These are phyloP conservation scores for Fusarium sp. DNA, from an alignment of 2,329 filamentous ascomycete genomes.

Conservation along the genomic window DNA sequence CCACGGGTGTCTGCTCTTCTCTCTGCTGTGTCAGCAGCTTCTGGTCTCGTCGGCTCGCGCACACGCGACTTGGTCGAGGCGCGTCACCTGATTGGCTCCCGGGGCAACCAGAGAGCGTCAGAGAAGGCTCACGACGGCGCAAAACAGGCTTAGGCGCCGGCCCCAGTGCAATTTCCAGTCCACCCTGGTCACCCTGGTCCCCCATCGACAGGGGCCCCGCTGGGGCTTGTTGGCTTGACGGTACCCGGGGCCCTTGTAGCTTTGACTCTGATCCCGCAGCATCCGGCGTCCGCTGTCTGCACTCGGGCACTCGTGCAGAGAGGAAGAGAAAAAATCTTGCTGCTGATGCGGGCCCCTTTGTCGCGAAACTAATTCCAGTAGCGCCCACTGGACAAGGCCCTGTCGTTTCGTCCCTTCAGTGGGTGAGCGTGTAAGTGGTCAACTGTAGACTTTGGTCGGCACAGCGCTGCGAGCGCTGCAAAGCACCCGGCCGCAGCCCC, in stretches of 20 bases:
- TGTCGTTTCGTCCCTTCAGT: slow-evolving; percentile 26
- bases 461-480: slow-evolving; percentile 6
- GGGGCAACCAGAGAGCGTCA: slow-evolving; percentile 34
- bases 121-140: slow-evolving; percentile 23
- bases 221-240: slow-evolving; percentile 37
- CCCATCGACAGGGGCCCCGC: slow-evolving; percentile 29
- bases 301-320: not conserved
- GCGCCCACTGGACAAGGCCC: slow-evolving; percentile 30
- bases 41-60: slow-evolving; percentile 5
- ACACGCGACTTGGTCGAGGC: slow-evolving; percentile 25
- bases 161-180: slow-evolving; percentile 44
- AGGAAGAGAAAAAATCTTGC: slow-evolving; percentile 31
- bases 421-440: slow-evolving; percentile 25
- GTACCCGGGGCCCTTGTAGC: slow-evolving; percentile 43
- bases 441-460: slow-evolving; percentile 35
- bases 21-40: slow-evolving; percentile 40
- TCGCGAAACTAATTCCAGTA: slow-evolving; percentile 29
- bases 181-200: slow-evolving; percentile 32
- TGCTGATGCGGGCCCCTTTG: slow-evolving; percentile 23
- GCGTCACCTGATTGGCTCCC: slow-evolving; percentile 32
- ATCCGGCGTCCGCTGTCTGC: slow-evolving; percentile 38
- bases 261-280: slow-evolving; percentile 43
- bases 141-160: slow-evolving; percentile 38
- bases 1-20: not conserved
- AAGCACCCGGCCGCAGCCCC: slow-evolving; percentile 24